Base-by-base conservation (phyloP, 1,139 yeast genomes). In the Maudiozyma humilis region DNA sequence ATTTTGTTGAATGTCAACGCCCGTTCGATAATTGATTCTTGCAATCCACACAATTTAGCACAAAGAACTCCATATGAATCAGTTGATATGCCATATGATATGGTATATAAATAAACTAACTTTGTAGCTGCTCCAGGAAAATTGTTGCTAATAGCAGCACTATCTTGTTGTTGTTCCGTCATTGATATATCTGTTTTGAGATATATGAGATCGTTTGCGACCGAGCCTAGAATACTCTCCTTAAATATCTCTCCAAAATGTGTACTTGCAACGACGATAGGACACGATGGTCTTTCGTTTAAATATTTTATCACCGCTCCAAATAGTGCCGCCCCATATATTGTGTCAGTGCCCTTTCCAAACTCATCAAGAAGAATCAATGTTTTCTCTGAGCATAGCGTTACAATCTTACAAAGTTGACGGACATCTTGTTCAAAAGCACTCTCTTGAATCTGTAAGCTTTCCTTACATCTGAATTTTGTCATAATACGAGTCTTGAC, bases 321-420 rank as follows among this genome's bases (percentile, higher is more conserved):
- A 46, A 71, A 63, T 14, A 72, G 46, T 0, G 74, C 65, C 0
- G 73, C 72, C 0, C 77, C 76, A 49, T 73, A 75, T 29, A 62
- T 48, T 1, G 64, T 51, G 53, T 70, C 75, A 0, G 76, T 73
- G 0, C 78, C 79, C 43, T 73, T 70, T 0, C 78, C 79, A 57
- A 71, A 72, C 49, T 75, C 79, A 55, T 74, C 78, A 18, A 74
- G 62, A 6, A 74, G 51, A 1, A 74, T 44, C 18, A 74, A 49
- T 6, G 75, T 70, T 38, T 53, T 61, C 0, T 58, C 54, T 0
- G 73, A 67, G 32, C 63, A 58, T 43, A 69, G 48, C 2, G 63
- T 51, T 17, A 72, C 45, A 23, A 70, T 67, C 43, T 67, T 65
- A n/a, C 72, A 62, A 53, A 73, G 63, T 51, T 72, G 76, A 37